Evolutionary conservation across 2,329 filamentous ascomycete species (phyloP), one percentile per base, ranked within the genome.

Genomic region (Diaporthe nobilis): DNA sequence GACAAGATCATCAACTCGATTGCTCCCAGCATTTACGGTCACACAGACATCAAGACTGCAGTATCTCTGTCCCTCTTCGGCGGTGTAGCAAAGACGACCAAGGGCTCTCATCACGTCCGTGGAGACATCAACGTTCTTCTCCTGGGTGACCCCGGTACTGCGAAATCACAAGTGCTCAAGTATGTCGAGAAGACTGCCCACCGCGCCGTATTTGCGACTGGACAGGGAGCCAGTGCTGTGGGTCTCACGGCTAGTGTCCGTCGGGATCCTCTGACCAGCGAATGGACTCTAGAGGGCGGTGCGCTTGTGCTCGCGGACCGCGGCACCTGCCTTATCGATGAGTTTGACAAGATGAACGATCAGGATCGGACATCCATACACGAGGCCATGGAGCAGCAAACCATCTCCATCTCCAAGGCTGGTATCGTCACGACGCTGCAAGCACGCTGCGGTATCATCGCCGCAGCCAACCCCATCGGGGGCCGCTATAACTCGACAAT

Each of bases 321-420:
- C 79, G 97, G 97, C 55, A 98, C 95, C 22, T 98, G 97, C 82
- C 89, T 99, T 42, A 99, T 99, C 78, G 97, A 99, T 81, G 97
- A 99, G 85, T 99, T 99, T 81, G 97, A 99, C 90, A 99, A 99
- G 89, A 99, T 99, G 97, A 98, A 98, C 84, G 97, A 99, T 83
- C 95, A 98, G 83, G 97, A 99, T 84, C 92, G 97, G 78, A 98
- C 97, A 1, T 98, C 95, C 10, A 99, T 99, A 80, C 97, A 99
- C 90, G 97, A 99, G 88, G 97, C 97, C 76, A 99, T 99, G 97
- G 97, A 99, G 85, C 97, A 99, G 85, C 97, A 99, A 86, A 99
- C 97, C 1, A 99, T 99, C 79, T 98, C 96, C 77, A 99, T 99
- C 82, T 98, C 95, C 78, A 99, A 99, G 84, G 97, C 97, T 0